Conservation (phyloP, 75 land plant genomes). For the Cupressus sempervirens region DNA sequence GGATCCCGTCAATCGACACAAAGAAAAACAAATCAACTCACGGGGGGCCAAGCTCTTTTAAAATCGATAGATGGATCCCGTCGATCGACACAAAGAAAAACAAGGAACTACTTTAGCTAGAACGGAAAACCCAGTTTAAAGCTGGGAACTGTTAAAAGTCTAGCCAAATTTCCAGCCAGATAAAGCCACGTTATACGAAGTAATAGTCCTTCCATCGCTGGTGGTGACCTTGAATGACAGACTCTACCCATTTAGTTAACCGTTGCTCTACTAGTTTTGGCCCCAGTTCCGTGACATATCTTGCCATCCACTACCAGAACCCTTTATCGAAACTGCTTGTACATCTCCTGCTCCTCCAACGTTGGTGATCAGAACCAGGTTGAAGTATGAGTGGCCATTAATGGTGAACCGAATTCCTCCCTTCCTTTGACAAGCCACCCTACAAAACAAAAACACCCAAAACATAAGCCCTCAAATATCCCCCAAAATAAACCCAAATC, state of each 20-base stretch:
- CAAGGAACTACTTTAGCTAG: background rate
- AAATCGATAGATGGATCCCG: background rate
- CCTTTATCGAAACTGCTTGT: background rate
- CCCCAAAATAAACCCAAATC: background rate
- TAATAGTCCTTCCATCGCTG: background rate
- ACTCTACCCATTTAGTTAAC: background rate
- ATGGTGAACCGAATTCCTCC: background rate
- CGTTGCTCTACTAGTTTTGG: background rate
- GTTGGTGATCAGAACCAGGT: background rate
- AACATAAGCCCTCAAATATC: no score
- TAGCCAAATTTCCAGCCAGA: background rate
- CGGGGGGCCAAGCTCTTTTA: background rate
- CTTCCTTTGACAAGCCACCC: background rate
- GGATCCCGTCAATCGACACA: no score
- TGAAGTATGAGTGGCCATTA: background rate
- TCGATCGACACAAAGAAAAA: no score
- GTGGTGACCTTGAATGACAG: background rate
- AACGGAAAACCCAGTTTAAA: no score
- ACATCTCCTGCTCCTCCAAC: background rate
- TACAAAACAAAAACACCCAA: background rate
- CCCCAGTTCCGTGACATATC: background rate
- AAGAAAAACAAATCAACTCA: background rate
- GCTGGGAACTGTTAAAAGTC: background rate
- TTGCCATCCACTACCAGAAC: background rate
- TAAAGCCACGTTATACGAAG: background rate